Conservation (phyloP, 306 rosid genomes). For the Prunus salicina region DNA sequence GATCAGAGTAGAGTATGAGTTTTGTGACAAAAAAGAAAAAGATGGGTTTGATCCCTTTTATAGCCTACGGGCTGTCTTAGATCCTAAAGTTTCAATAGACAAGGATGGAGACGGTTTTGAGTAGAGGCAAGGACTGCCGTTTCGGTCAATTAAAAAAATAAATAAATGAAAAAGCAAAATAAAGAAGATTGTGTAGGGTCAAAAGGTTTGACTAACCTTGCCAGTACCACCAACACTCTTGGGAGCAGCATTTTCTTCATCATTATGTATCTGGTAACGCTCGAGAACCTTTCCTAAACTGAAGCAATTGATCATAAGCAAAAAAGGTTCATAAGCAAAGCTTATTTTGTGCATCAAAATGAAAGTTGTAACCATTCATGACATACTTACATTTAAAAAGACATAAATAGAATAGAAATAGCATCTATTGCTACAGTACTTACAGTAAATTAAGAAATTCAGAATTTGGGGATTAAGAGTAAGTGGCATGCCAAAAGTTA, state of each 20-base stretch:
- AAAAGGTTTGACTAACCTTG: conserved; percentile 15
- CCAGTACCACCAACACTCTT: not conserved
- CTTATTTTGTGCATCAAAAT: too few relatives aligned
- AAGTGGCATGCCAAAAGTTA: not conserved
- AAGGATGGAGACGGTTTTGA: too few relatives aligned
- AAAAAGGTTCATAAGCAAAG: not conserved
- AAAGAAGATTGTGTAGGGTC: too few relatives aligned
- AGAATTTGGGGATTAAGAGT: not conserved
- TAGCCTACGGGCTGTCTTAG: too few relatives aligned
- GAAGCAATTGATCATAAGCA: not conserved
- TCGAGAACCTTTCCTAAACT: conserved; percentile 17
- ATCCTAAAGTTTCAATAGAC: too few relatives aligned
- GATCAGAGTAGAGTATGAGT: not conserved
- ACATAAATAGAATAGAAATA: not conserved
- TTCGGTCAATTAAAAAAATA: too few relatives aligned
- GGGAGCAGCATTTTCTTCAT: conserved; percentile 2
- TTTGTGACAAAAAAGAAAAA: not conserved
- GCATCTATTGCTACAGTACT: not conserved
- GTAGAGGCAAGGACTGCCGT: too few relatives aligned
- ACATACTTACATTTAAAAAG: not conserved
- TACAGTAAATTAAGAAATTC: not conserved
- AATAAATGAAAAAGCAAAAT: too few relatives aligned
- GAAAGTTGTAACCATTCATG: not conserved
- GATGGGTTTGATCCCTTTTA: not conserved
- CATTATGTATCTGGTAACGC: conserved; percentile 18